Base-by-base conservation (phyloP, 2,329 filamentous ascomycete genomes). In the Alternaria incomplexa region DNA sequence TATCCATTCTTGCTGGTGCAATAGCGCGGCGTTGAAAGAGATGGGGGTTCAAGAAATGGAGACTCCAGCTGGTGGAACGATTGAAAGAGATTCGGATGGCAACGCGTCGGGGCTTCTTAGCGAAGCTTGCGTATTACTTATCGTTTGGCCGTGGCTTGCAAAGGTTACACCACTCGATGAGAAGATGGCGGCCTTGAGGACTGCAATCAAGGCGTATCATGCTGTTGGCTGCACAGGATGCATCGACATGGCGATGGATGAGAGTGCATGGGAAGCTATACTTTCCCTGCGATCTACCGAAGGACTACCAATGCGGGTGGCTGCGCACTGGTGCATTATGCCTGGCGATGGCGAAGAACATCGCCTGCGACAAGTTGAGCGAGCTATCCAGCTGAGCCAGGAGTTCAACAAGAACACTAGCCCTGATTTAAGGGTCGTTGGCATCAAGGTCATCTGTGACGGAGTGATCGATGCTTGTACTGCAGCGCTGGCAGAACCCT, bases 381-480 rank as follows among this genome's bases (percentile, higher is more conserved):
- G 82, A 11, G 85, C 85, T 1, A 82, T 83, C 57, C 83, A 84
- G 71, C 77, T 87, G 50, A 79, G 77, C 28, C 69, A 66, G n/a
- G 69, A 81, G 58, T 85, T 82, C 75, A 85, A 83, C 70, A 74
- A 71, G 12, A 61, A 76, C 3, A 83, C 80, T 6, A 82, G 77
- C 51, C 84, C 83, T 1, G 82, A 85, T 64, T 82, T 81, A 58
- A 80, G 85, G 17, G 75, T 91, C 9, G 85, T 87, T 0, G 89
- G 89, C 5, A 84, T 90, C 75, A 91, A 91, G 72, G 76, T 90
- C 22, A 89, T 91, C 43, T 87, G 86, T 68, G 89, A 91, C 62
- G 89, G 89, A 11, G 87, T 89, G 36, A 83, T 91, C 40, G 89
- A 91, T 65, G 86, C 86, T 0, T 91, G 88, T 75, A 90, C 89